Evolutionary conservation across 371 early-diverging fungal genomes (phyloP), one percentile per base, ranked within the genome.

Genomic region (Mycotypha africana): DNA sequence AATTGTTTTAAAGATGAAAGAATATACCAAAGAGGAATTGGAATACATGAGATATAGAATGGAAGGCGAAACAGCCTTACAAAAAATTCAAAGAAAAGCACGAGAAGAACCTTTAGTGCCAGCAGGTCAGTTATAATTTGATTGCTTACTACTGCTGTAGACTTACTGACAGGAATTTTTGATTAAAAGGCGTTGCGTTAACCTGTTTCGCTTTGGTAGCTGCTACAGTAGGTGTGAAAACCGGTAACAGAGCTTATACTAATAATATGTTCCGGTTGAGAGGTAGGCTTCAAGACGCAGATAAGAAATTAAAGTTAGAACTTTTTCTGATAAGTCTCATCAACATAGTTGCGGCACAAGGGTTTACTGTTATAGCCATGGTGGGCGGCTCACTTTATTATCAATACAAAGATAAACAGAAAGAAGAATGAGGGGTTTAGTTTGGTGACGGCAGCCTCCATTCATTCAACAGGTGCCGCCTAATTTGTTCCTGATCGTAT

Each of bases 401-500:
- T 42, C 49, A 62, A 15, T 38, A 67, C 19, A 66, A 73, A 39
- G 59, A 69, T 35, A n/a, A n/a, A n/a, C 49, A 72, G 23, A 40
- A 65, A 38, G 40, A 44, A 44, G n/a, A n/a, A n/a, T n/a, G n/a
- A n/a, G n/a, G n/a, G n/a, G n/a, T 24, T 45, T 36, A 43, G 22
- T 37, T 35, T 31, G 28, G 37, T 17, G 60, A 58, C 9, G 82
- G 82, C 35, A 86, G 58, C 19, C 63, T 74, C 86, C 86, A 86
- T 50, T 79, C 81, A 25, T 58, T 47, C 16, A 82, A 47, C 53
- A 83, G 82, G 19, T 65, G 60, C 17, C 54, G 50, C 43, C 70
- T 65, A 9, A 82, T 62, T 7, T 66, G 67, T 34, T 71, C 73
- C 49, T 82, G 84, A 60, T 82, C 77, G 47, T 70, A 75, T 2